A percentile compares a stretch with the other conserved stretches of the same genome.
These are phyloP conservation scores for Alternaria hordeiaustralica DNA, from an alignment of 2,329 filamentous ascomycete genomes.

Conservation along the genomic window DNA sequence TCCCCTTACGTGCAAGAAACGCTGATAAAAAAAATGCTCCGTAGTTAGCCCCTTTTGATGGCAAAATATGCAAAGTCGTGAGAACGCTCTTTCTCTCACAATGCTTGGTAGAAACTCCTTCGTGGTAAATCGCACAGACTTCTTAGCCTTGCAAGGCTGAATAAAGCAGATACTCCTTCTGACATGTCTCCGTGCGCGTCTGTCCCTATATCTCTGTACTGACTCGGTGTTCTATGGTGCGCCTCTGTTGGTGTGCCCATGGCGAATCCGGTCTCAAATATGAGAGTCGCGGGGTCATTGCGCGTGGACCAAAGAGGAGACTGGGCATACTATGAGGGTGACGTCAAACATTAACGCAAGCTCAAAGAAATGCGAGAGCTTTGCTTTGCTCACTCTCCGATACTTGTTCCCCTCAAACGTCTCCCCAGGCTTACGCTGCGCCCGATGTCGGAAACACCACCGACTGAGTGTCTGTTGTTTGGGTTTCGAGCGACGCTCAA, in stretches of 20 bases:
- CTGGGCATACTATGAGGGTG: conserved; percentile 31
- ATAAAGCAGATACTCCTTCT: not conserved
- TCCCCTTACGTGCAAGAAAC: not conserved
- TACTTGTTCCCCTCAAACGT: conserved; percentile 37
- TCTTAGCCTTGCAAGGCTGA: not conserved
- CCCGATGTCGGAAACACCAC: conserved; percentile 32
- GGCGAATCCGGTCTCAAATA: not conserved
- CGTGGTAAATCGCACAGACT: not conserved
- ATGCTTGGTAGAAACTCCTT: not conserved
- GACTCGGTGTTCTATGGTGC: not conserved
- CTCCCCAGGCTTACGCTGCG: conserved; percentile 40
- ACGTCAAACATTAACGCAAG: conserved; percentile 34
- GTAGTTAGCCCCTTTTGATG: not conserved
- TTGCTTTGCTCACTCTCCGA: conserved; percentile 40
- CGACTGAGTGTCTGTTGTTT: conserved; percentile 39
- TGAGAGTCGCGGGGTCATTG: conserved; percentile 7
- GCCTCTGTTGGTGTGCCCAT: not conserved
- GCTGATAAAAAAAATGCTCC: not conserved
- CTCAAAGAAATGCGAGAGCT: conserved; percentile 5
- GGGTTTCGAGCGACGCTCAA: conserved; percentile 32
- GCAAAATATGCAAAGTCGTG: not conserved
- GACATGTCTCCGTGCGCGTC: not conserved
- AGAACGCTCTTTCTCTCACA: not conserved
- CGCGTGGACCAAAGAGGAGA: conserved; percentile 22
- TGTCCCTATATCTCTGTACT: not conserved